Conservation (phyloP, 2,329 filamentous ascomycete genomes). For the Emericellopsis atlantica region DNA sequence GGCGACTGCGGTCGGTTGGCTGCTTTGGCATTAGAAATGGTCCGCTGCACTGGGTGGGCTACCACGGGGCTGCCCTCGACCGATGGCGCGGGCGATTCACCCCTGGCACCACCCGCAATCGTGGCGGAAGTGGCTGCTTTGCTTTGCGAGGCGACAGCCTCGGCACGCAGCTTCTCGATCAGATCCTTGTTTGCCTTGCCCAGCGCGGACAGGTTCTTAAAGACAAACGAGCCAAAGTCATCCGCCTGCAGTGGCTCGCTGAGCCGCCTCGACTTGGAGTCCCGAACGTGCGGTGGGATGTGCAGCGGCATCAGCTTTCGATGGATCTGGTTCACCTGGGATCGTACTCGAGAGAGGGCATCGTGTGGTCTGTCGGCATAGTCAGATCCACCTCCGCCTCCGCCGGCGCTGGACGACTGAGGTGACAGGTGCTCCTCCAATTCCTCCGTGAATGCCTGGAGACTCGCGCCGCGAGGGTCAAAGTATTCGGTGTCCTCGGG, state of each 20-base stretch:
- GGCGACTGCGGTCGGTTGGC: conserved; percentile 74
- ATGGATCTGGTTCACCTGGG: conserved; percentile 76
- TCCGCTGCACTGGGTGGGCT: conserved; percentile 68
- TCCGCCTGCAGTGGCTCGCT: conserved; percentile 83
- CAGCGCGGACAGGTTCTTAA: conserved; percentile 92
- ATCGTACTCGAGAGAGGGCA: conserved; percentile 77
- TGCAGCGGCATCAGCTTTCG: conserved; percentile 89
- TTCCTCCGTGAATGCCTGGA: conserved; percentile 88
- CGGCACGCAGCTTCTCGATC: conserved; percentile 87
- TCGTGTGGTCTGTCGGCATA: conserved; percentile 88
- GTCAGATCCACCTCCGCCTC: conserved; percentile 50
- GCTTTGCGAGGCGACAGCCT: conserved; percentile 62
- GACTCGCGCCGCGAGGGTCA: conserved; percentile 77
- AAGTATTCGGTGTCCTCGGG: conserved; percentile 98
- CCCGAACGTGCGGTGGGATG: conserved; percentile 91
- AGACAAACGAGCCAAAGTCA: conserved; percentile 92
- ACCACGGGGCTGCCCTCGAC: conserved; percentile 79
- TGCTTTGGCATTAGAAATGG: conserved; percentile 70
- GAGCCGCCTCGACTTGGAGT: conserved; percentile 73
- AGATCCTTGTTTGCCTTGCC: conserved; percentile 99
- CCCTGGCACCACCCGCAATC: conserved; percentile 24
- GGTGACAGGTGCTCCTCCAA: conserved; percentile 81
- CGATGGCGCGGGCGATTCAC: conserved; percentile 34
- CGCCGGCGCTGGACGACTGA: conserved; percentile 50
- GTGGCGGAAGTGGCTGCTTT: conserved; percentile 28